These are phyloP conservation scores for Angophora floribunda DNA, from an alignment of 345 rosid genomes.

Conservation along the genomic window DNA sequence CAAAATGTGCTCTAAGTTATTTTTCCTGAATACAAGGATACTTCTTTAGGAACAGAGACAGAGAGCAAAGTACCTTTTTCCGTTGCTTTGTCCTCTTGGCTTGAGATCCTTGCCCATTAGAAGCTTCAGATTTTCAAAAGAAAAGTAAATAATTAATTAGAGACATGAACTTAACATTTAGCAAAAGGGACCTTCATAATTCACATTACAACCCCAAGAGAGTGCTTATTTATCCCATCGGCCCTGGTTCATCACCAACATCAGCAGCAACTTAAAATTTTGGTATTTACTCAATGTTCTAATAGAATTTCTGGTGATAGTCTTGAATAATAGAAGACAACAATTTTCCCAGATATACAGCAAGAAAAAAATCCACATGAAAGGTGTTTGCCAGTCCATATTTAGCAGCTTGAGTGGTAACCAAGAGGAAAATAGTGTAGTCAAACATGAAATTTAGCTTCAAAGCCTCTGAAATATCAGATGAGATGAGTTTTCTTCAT, in stretches of 20 bases:
- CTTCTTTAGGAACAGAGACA: neutral
- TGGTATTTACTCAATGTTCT: neutral
- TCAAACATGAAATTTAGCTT: neutral
- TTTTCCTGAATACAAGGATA: neutral
- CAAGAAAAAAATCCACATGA: neutral
- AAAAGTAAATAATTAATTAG: neutral
- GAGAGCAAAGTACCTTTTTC: slow-evolving; percentile 43
- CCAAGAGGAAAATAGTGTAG: neutral
- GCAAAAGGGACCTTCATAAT: neutral
- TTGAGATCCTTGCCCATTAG: slow-evolving; percentile 68
- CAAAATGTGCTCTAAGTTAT: neutral
- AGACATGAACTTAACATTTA: neutral
- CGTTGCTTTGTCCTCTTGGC: slow-evolving; percentile 41
- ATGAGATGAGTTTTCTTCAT: neutral
- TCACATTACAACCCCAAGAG: neutral
- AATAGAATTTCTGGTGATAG: neutral
- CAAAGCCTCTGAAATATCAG: neutral
- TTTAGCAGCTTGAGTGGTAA: neutral
- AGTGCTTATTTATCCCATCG: neutral
- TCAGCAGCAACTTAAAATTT: neutral
- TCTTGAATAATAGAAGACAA: neutral
- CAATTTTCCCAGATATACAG: neutral
- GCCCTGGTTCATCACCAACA: neutral
- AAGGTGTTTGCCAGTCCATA: neutral
- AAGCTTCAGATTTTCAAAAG: slow-evolving; percentile 26